Evolutionary conservation across 257 asterid genomes (phyloP), one percentile per base, ranked within the genome.

Genomic region (Capsicum pubescens): DNA sequence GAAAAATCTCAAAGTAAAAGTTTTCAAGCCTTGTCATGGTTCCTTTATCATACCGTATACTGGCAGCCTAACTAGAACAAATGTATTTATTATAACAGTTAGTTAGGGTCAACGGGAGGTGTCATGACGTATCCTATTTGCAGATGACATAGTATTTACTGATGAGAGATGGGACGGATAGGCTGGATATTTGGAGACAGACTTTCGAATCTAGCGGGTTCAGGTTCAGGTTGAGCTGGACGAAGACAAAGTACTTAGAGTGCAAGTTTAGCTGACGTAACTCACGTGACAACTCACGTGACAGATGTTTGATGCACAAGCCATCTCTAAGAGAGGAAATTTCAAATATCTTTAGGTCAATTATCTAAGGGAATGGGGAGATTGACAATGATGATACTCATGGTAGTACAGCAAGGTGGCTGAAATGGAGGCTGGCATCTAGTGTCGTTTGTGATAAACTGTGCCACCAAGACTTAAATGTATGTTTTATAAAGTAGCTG

Each of bases 1-100:
- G 60, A 74, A 50, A 52, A 74, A 12, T 74, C 44, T 50, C 19
- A 74, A 50, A 74, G 46, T 21, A 74, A 21, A 50, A 74, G 61
- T 50, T 3, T 50, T 55, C 60, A 74, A 74, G 44, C 61, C 61
- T 13, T 50, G 3, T 50, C 61, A 50, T 21, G 61, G 46, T 32
- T 72, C 0, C 8, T 72, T 12, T 19, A 48, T 72, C 42, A 48
- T 48, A 72, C 5, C 0, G 39, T 72, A 48, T 13, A 21, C 21
- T 12, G 46, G 13, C 52, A 50, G 12, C 81, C 46, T 76, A 74
- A 52, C 13, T 21, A 52, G 81, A 46, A 46, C 57, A 71, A 44
- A 71, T 17, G 35, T n/a, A n/a, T 71, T 48, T 46, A 9, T 69
- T 69, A 17, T 3, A 59, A 17, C 5, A 60, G 13, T 9, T 64